Evolutionary conservation across 2,329 filamentous ascomycete genomes (phyloP).

Genomic region (Claviceps citrina): DNA sequence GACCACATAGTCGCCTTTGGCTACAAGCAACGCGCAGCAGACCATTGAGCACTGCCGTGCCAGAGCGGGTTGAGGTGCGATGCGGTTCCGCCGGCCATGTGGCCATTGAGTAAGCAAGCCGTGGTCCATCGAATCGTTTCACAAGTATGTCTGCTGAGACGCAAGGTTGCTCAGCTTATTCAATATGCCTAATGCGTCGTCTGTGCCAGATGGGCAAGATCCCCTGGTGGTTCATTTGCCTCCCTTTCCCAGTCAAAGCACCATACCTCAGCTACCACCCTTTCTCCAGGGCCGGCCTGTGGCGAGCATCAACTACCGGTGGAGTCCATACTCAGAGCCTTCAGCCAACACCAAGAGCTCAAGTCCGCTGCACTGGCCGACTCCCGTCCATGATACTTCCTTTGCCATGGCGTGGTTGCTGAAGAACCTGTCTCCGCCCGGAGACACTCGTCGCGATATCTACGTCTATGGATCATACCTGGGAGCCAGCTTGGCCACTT

Average conservation of each 20-base stretch:
- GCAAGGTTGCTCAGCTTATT: constrained; percentile 21
- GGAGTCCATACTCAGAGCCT: constrained; percentile 21
- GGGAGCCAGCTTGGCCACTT: constrained; percentile 40
- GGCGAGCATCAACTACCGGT: constrained; percentile 45
- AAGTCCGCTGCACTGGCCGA: constrained; percentile 33
- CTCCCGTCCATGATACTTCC: constrained; percentile 39
- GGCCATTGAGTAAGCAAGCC: constrained; percentile 31
- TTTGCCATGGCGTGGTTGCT: constrained; percentile 39
- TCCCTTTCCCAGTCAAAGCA: constrained; percentile 23
- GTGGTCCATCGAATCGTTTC: neutral
- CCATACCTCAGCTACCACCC: constrained; percentile 19
- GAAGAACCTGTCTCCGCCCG: constrained; percentile 25
- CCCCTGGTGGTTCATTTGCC: constrained; percentile 43
- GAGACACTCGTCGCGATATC: constrained; percentile 20
- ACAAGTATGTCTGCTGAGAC: neutral
- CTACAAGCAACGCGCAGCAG: neutral
- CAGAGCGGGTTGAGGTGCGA: constrained; percentile 28
- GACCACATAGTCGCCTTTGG: neutral
- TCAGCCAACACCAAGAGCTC: constrained; percentile 3
- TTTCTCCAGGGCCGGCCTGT: constrained; percentile 30
- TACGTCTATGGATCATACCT: constrained; percentile 41
- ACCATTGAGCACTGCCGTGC: constrained; percentile 6
- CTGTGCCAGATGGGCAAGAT: constrained; percentile 11
- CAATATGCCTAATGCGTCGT: constrained; percentile 24
- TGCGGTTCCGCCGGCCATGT: constrained; percentile 35